A percentile compares a stretch with the other conserved stretches of the same genome.
Conservation (phyloP, 1,139 yeast genomes). For the Pichia sp. region DNA sequence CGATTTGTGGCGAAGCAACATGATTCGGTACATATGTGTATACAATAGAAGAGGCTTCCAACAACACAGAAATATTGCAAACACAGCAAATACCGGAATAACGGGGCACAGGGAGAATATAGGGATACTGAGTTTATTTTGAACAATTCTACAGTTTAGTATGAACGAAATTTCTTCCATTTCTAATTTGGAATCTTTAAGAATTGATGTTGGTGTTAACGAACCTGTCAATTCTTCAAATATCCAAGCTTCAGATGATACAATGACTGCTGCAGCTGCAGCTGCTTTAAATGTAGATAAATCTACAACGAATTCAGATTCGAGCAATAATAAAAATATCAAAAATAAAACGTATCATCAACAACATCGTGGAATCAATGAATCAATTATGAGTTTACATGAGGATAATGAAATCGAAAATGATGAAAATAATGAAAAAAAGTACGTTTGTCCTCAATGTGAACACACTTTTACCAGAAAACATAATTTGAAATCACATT, state of each 20-base stretch:
- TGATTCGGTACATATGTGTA: neutral
- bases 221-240: neutral
- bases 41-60: neutral
- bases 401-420: neutral
- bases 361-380: neutral
- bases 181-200: neutral
- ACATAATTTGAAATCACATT: constrained; percentile 70
- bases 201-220: neutral
- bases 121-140: neutral
- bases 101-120: neutral
- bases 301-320: neutral
- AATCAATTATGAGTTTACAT: neutral
- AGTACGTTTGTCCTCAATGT: constrained; percentile 45
- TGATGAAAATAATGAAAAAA: neutral
- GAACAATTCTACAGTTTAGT: neutral
- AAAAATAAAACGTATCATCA: neutral
- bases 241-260: neutral
- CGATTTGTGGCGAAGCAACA: neutral
- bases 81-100: neutral
- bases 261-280: constrained; percentile 11
- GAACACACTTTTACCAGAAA: constrained; percentile 59
- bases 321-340: neutral
- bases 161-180: neutral
- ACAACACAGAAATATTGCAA: neutral
- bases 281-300: constrained; percentile 10